Percentiles rank a stretch among this genome's conserved stretches.
These are phyloP conservation scores for Mucor saturninus DNA, from an alignment of 371 early-diverging fungal species.

Conservation along the genomic window DNA sequence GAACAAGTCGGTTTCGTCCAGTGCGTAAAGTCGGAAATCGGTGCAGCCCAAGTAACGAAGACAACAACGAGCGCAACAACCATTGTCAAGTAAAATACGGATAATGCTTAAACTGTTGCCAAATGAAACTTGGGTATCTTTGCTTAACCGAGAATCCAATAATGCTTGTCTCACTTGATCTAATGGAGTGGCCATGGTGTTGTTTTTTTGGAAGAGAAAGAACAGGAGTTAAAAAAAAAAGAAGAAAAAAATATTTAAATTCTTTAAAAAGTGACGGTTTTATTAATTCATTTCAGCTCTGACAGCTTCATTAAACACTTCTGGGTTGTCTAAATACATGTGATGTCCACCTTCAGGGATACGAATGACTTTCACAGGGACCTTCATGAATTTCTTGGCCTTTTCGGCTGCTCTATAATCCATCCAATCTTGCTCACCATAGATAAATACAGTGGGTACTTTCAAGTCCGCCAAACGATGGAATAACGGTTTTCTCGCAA, in stretches of 20 bases:
- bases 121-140: neutral
- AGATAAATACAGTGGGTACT: slow-evolving; percentile 85
- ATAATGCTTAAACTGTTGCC: slow-evolving; percentile 14
- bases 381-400: slow-evolving; percentile 60
- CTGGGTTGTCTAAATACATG: slow-evolving; percentile 86
- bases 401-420: slow-evolving; percentile 78
- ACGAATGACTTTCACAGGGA: slow-evolving; percentile 53
- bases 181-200: slow-evolving; percentile 4
- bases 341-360: slow-evolving; percentile 81
- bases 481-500: slow-evolving; percentile 80
- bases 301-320: slow-evolving; percentile 66
- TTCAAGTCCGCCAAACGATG: slow-evolving; percentile 64
- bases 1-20: slow-evolving; percentile 32
- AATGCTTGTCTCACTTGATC: slow-evolving; percentile 13
- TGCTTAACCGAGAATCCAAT: neutral
- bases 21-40: slow-evolving; percentile 25
- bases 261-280: neutral
- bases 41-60: slow-evolving; percentile 41
- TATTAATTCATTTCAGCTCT: slow-evolving; percentile 32
- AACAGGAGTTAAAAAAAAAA: neutral
- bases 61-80: slow-evolving; percentile 46
- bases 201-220: neutral
- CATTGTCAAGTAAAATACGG: slow-evolving; percentile 20
- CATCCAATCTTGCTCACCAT: slow-evolving; percentile 91
- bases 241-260: neutral